Evolutionary conservation across 2,329 filamentous ascomycete species (phyloP), one percentile per base, ranked within the genome.

Genomic region (Dactylellina leptospora): DNA sequence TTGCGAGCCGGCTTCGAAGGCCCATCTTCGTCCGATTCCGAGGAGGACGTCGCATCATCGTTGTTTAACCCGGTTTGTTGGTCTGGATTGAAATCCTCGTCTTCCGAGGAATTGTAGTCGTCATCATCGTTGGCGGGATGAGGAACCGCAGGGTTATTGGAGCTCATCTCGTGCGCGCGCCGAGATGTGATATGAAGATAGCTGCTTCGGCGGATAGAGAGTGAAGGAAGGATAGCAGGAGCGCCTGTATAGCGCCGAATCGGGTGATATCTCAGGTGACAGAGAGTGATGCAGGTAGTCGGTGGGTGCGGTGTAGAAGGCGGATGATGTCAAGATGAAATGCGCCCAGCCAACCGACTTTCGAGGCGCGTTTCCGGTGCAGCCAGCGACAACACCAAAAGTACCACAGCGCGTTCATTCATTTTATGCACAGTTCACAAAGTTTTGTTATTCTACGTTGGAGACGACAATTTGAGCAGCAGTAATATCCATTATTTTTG

Each of bases 1-100:
- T 63, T 62, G n/a, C 66, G 66, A n/a, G 51, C 18, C 10, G 33
- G 78, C 78, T 74, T 80, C 79, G 51, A 75, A 55, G 50, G 61
- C 44, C 73, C 75, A 54, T 81, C 81, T 20, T 78, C 76, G 51
- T 78, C 79, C 5, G 83, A 84, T 63, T 84, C 86, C 3, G 85
- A 85, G 9, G 81, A 81, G 3, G 83, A 82, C 0, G 82, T 83
- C 11, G 80, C 82, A 13, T 81, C 83, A 28, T 75, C 78, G 22
- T 82, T 82, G n/a, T 79, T 56, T 22, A 20, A 77, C 11, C 76
- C 78, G 36, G 80, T 76, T 25, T 77, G 83, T 16, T 82, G 82
- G 47, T 86, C 87, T n/a, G 85, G 86, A 22, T 87, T 85, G 73
- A 91, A 91, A 77, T 91, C 88, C 8, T 88, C 90, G 78, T 92